phyloP scores from a whole-genome alignment of 176 grass and related monocot genomes.

The Oryza officinalis region DNA sequence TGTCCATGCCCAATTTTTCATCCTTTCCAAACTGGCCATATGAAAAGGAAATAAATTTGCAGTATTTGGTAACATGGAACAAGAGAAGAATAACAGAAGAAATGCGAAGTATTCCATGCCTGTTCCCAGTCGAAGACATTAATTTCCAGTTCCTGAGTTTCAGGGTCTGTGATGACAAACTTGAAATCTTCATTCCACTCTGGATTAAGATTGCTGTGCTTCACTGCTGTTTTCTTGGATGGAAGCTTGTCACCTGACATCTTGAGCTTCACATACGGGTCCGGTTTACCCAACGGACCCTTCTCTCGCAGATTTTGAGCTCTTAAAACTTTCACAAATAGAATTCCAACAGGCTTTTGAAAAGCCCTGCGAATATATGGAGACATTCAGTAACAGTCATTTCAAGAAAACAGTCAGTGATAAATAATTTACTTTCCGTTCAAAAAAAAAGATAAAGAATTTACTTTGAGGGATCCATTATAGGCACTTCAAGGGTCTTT shows the following conservation, averaged over 20 bases:
- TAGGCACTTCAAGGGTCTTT: slow-evolving; percentile 79
- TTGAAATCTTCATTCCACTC: slow-evolving; percentile 94
- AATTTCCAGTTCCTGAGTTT: slow-evolving; percentile 73
- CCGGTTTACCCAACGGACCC: slow-evolving; percentile 82
- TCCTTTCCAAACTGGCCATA: slow-evolving; percentile 68
- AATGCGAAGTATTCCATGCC: slow-evolving; percentile 42
- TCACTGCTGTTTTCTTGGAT: slow-evolving; percentile 91
- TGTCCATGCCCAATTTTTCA: slow-evolving; percentile 82
- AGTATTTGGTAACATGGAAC: neutral
- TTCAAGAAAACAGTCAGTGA: slow-evolving; percentile 18
- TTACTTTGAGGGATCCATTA: slow-evolving; percentile 88
- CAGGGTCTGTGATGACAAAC: slow-evolving; percentile 76
- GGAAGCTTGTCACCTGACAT: slow-evolving; percentile 78
- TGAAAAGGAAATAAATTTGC: neutral
- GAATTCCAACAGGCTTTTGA: slow-evolving; percentile 81
- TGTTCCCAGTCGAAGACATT: slow-evolving; percentile 88
- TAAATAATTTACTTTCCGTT: slow-evolving; percentile 60
- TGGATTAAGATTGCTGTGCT: slow-evolving; percentile 78
- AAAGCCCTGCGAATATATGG: slow-evolving; percentile 59
- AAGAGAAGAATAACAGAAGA: slow-evolving; percentile 26
- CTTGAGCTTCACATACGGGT: slow-evolving; percentile 91
- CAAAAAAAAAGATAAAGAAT: too few relatives aligned
- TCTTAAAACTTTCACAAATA: slow-evolving; percentile 74
- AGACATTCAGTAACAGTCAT: slow-evolving; percentile 1
- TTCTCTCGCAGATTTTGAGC: slow-evolving; percentile 78